phyloP scores from a whole-genome alignment of 805 yeast genomes.

The Candida adriatica region DNA sequence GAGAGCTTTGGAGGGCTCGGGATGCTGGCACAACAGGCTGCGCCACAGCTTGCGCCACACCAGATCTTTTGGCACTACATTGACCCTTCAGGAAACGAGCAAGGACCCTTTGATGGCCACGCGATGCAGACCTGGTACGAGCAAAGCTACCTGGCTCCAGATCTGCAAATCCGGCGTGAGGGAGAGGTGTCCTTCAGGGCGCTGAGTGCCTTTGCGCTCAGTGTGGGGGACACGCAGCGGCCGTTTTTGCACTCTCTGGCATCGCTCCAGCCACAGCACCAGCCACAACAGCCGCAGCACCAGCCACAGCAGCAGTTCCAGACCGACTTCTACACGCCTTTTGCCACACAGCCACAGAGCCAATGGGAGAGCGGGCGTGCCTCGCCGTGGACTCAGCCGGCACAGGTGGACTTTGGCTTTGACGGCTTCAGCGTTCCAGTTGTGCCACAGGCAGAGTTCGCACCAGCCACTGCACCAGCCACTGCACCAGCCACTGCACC shows the following conservation, averaged over 20 bases:
- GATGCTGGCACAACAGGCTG: no score
- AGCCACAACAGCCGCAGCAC: no score
- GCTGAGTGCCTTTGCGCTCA: constrained; percentile 45
- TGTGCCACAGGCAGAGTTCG: no score
- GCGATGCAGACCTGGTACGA: constrained; percentile 76
- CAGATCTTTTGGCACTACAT: constrained; percentile 62
- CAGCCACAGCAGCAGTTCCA: no score
- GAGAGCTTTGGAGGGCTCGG: no score
- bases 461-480: no score
- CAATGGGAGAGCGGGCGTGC: no score
- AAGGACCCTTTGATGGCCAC: constrained; percentile 74
- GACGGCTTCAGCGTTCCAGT: no score
- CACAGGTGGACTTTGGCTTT: constrained; percentile 2
- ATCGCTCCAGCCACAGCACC: no score
- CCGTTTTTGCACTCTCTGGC: constrained; percentile 61
- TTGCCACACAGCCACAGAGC: no score
- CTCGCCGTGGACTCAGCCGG: constrained; percentile 17
- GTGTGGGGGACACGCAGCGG: constrained; percentile 47
- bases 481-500: no score
- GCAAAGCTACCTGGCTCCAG: constrained; percentile 49
- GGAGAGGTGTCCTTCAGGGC: constrained; percentile 45
- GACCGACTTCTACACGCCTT: no score
- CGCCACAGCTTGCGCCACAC: constrained; percentile 29
- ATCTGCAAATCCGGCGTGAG: constrained; percentile 50
- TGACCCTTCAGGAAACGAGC: constrained; percentile 63